Base-by-base conservation (phyloP, 1,139 yeast species). In the Diutina rugosa region DNA sequence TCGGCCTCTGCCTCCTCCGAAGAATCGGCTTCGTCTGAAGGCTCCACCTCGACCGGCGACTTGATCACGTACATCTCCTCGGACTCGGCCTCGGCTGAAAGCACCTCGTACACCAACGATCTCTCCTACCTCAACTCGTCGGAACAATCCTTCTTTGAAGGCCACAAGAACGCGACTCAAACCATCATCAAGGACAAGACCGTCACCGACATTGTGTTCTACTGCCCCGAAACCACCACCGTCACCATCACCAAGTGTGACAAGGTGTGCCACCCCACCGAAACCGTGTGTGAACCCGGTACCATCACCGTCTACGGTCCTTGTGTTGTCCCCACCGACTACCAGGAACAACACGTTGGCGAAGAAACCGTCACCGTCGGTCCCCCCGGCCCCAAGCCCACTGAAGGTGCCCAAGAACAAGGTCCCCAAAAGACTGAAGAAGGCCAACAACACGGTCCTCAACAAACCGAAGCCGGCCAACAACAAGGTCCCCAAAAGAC, bases 191-290 rank as follows among this genome's bases (percentile, higher is more conserved):
- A 26, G n/a, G 48, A 21, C 48, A 49, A 49, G 53, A 49, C 53
- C 28, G 53, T 49, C 26, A 49, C 53, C 14, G 53, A 49, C 53
- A 49, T 49, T 16, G 41, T 49, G 45, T 49, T 49, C 53, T 49
- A 49, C 53, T 49, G 53, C 53, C 53, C 53, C 29, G 53, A 49
- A 32, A 32, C 26, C 26, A 49, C 53, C 53, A 49, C 53, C 44
- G 16, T 49, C 41, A 49, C 53, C 35, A 29, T 49, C 44, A 30
- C 44, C 53, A 49, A 30, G 41, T 49, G 53, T 32, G 29, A 49
- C 44, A 6, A 29, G 5, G 29, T 8, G 32, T 49, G 53, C 35
- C 16, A 49, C n/a, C 53, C 53, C 44, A 2, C 4, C 26, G 28
- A 10, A 44, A 32, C 53, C 29, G 44, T 18, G 44, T 29, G 32